phyloP scores from a whole-genome alignment of 1,139 yeast genomes.

The Blastobotrys raffinosifermentans region DNA sequence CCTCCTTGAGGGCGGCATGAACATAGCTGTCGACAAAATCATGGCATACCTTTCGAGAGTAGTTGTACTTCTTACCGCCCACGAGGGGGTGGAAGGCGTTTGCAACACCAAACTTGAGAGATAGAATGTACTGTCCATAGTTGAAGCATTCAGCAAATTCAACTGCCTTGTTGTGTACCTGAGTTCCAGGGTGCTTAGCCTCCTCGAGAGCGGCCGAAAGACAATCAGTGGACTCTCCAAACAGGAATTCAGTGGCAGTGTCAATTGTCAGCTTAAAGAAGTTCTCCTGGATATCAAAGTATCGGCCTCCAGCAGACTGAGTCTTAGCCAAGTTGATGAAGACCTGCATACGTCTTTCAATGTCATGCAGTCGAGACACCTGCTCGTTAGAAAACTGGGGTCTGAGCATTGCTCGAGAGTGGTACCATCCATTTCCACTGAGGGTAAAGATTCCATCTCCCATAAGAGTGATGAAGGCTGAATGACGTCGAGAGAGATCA shows the following conservation, averaged over 20 bases:
- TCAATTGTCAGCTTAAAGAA: constrained; percentile 51
- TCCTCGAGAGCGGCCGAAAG: constrained; percentile 30
- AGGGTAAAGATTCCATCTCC: constrained; percentile 57
- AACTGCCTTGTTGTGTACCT: not conserved
- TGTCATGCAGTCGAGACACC: constrained; percentile 43
- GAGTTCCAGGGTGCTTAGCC: constrained; percentile 23
- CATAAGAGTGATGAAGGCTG: constrained; percentile 38
- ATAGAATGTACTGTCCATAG: not conserved
- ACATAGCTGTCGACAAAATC: constrained; percentile 29
- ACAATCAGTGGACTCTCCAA: constrained; percentile 49
- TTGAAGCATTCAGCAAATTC: constrained; percentile 1
- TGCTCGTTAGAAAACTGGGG: constrained; percentile 57
- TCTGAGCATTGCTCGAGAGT: constrained; percentile 51
- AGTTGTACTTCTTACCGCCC: constrained; percentile 13
- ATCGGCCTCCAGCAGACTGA: constrained; percentile 23
- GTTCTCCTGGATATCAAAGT: constrained; percentile 44
- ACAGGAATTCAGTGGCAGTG: constrained; percentile 53
- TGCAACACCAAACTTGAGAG: not conserved
- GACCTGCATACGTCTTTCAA: constrained; percentile 40
- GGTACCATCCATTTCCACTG: constrained; percentile 53
- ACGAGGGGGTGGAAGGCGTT: constrained; percentile 5
- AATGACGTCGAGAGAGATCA: constrained; percentile 46
- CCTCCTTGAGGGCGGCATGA: constrained; percentile 19
- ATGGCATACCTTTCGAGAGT: constrained; percentile 18
- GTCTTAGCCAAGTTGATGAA: constrained; percentile 13